Evolutionary conservation across 176 grass and related monocot genomes (phyloP), one percentile per base, ranked within the genome.

Genomic region (Pontederia crassipes): DNA sequence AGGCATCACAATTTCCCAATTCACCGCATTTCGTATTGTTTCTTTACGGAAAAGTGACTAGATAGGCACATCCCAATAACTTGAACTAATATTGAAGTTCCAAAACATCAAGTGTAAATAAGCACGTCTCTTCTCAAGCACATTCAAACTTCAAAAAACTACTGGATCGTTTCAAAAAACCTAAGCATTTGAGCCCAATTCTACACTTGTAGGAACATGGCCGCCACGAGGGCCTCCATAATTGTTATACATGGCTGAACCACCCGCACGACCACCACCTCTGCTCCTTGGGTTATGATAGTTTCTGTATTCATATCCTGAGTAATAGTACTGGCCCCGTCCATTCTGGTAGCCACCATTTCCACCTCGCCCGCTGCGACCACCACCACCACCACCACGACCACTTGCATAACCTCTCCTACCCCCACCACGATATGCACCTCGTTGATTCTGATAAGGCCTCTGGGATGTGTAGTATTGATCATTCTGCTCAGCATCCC

Each of bases 171-270:
- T 40, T 40, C 20, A 40, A 40, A 51, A 54, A 63, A 79, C 28
- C 72, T 82, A 86, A 46, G 87, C 63, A n/a, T 76, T 82, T 18
- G 87, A 62, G 4, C 72, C 81, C 68, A 78, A 79, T 69, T 90
- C 79, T 27, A 80, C 70, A 55, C 66, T 71, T 71, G 53, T 53
- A 24, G 64, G 4, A 14, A 35, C 67, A 58, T 85, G 78, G 4
- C 67, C 67, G 54, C 58, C 84, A 55, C 79, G 79, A 0, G 59
- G 59, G 52, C 75, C 79, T 52, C 78, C 78, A 54, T 90, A 52
- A 60, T 80, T 71, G 72, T 64, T 72, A 57, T 80, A 80, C 47
- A 66, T 64, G 47, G 54, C 65, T 40, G 72, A 70, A 55, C 82
- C 82, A 48, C 82, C 72, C 11, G 82, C 64, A 4, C 79, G 82